These are phyloP conservation scores for Wickerhamomyces rabaulensis DNA, from an alignment of 805 yeast species.

Conservation along the genomic window DNA sequence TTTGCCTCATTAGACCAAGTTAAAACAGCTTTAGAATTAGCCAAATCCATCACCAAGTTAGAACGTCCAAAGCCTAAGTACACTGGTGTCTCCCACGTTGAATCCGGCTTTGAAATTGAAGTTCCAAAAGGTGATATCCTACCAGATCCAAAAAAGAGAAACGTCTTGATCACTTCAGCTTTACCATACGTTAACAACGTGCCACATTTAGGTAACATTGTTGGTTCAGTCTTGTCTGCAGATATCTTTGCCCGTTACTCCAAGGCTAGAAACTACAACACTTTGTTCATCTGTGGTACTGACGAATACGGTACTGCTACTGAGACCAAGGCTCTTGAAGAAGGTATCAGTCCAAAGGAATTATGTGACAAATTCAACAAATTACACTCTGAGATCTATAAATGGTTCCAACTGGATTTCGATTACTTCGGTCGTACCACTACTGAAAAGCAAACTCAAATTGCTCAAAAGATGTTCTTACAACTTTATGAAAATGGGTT, in stretches of 20 bases:
- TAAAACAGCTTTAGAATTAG: constrained; percentile 39
- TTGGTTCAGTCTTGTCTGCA: constrained; percentile 92
- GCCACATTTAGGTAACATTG: constrained; percentile 95
- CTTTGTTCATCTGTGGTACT: constrained; percentile 90
- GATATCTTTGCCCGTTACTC: constrained; percentile 90
- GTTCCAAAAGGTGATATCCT: constrained; percentile 34
- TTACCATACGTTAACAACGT: constrained; percentile 97
- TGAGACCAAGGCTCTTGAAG: constrained; percentile 96
- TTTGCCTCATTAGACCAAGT: constrained; percentile 31
- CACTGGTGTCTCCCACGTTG: constrained; percentile 33
- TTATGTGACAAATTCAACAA: constrained; percentile 87
- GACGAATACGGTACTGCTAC: constrained; percentile 99
- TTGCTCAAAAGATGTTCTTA: constrained; percentile 89
- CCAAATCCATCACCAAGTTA: constrained; percentile 40
- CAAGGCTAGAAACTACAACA: constrained; percentile 82
- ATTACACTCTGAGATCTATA: constrained; percentile 84
- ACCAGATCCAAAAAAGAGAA: constrained; percentile 61
- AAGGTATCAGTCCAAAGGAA: constrained; percentile 80
- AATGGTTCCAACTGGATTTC: constrained; percentile 95
- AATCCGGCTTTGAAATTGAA: constrained; percentile 22
- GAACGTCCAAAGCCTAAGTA: constrained; percentile 36
- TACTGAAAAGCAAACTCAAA: constrained; percentile 84
- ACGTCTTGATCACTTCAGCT: constrained; percentile 90
- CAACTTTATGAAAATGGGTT: constrained; percentile 70
- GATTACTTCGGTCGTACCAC: constrained; percentile 97